These are phyloP conservation scores for Pseudocercospora musae DNA, from an alignment of 2,329 filamentous ascomycete genomes.

Conservation along the genomic window DNA sequence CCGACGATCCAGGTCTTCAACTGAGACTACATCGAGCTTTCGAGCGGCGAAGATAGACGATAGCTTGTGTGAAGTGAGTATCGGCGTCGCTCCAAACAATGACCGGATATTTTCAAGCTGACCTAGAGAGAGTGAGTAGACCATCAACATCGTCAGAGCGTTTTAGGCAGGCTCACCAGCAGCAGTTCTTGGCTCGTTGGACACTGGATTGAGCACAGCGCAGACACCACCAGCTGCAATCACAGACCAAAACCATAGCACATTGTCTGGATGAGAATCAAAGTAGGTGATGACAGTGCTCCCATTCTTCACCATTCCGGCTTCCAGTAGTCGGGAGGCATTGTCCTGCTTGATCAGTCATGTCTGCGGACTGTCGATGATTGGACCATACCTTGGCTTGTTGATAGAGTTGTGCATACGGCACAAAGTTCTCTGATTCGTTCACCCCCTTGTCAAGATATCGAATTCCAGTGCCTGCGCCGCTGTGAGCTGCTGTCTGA, in stretches of 20 bases:
- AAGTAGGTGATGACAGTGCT: conserved; percentile 33
- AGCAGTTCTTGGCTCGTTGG: conserved; percentile 24
- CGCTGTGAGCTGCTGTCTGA: conserved; percentile 9
- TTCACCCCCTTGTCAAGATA: conserved; percentile 15
- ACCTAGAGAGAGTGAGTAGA: not conserved
- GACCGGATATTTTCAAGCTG: conserved; percentile 21
- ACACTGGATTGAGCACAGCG: conserved; percentile 20
- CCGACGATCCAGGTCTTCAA: conserved; percentile 9
- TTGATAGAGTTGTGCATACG: conserved; percentile 15
- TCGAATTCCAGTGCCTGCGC: conserved; percentile 4
- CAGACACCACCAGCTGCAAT: conserved; percentile 34
- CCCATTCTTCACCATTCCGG: conserved; percentile 18
- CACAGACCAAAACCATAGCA: conserved; percentile 44
- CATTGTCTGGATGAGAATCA: conserved; percentile 37
- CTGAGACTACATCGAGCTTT: conserved; percentile 16
- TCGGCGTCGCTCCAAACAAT: conserved; percentile 12
- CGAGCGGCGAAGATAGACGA: conserved; percentile 14
- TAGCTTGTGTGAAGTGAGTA: conserved; percentile 16
- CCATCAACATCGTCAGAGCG: too few relatives aligned
- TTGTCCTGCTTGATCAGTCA: conserved; percentile 11
- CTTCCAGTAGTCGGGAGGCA: conserved; percentile 12
- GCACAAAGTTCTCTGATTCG: conserved; percentile 8
- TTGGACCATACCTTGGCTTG: conserved; percentile 13
- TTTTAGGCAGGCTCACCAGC: conserved; percentile 2
- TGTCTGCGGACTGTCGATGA: not conserved